Evolutionary conservation across 768 basidiomycete species (phyloP).

Genomic region (button mushroom (Agaricus bisporus)): DNA sequence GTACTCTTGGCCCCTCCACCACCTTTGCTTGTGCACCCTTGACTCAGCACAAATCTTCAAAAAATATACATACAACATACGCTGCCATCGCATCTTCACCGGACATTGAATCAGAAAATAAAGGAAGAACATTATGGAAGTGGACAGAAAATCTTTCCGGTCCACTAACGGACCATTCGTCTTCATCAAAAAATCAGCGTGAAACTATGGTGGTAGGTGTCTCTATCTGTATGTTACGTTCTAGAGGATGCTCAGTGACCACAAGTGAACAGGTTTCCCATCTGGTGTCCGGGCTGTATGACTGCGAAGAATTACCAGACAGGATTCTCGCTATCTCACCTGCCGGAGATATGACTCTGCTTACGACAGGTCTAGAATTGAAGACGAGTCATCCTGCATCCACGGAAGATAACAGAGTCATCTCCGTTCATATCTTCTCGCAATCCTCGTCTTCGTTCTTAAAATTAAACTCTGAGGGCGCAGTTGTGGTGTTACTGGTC

Average conservation of each 20-base stretch:
- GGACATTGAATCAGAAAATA: conserved; percentile 30
- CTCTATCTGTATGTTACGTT: no score
- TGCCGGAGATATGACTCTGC: conserved; percentile 17
- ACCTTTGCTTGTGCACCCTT: conserved; percentile 56
- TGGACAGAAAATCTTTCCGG: conserved; percentile 50
- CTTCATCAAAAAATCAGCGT: conserved; percentile 18
- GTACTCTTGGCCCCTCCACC: conserved; percentile 64
- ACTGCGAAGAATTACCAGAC: conserved; percentile 17
- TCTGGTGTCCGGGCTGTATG: conserved; percentile 18
- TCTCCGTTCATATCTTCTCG: conserved; percentile 17
- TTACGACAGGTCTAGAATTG: conserved; percentile 21
- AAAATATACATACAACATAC: conserved; percentile 46
- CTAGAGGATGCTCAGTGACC: conserved; percentile 12
- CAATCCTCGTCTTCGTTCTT: conserved; percentile 12
- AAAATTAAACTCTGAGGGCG: background rate
- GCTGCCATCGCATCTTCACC: conserved; percentile 44
- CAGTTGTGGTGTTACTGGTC: background rate
- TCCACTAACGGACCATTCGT: conserved; percentile 2
- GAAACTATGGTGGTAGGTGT: conserved; percentile 20
- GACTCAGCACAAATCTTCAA: conserved; percentile 29
- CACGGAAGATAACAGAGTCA: conserved; percentile 10
- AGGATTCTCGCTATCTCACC: conserved; percentile 20
- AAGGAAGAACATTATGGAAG: conserved; percentile 49
- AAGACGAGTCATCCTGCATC: conserved; percentile 14
- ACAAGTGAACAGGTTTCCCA: conserved; percentile 30